Evolutionary conservation across 148 eudicot species (phyloP).

Genomic region (Silene latifolia): DNA sequence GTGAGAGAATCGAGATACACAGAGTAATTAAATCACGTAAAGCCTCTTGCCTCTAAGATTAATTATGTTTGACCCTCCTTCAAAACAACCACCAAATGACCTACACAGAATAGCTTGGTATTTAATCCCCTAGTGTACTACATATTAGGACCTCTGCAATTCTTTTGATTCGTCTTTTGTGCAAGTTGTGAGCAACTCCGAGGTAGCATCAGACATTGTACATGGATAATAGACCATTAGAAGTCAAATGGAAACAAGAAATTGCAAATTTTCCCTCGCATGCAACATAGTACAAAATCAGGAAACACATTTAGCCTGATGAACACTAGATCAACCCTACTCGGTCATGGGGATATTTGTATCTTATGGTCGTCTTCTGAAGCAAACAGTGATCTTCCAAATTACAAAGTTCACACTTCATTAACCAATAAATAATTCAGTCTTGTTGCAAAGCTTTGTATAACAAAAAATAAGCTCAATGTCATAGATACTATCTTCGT

Average conservation of each 20-base stretch:
- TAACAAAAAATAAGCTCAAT: background rate
- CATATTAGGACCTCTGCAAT: background rate
- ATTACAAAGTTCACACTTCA: slow-evolving; percentile 1
- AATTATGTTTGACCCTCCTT: background rate
- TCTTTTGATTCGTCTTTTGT: background rate
- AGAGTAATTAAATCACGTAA: background rate
- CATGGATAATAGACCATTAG: background rate
- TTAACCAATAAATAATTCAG: background rate
- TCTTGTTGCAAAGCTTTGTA: background rate
- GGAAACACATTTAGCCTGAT: background rate
- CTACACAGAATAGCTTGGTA: background rate
- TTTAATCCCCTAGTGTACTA: background rate
- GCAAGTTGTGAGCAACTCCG: background rate
- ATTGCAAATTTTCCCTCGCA: background rate
- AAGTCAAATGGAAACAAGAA: no score
- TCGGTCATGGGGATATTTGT: background rate
- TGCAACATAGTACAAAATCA: background rate
- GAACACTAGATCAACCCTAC: background rate
- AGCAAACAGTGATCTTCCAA: background rate
- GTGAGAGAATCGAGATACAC: background rate
- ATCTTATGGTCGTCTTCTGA: background rate
- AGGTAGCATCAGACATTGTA: background rate
- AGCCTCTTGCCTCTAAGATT: background rate
- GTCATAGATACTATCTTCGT: background rate
- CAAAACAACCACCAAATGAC: background rate